Conservation (phyloP, 768 basidiomycete species). For the Pulveroboletus sp. region DNA sequence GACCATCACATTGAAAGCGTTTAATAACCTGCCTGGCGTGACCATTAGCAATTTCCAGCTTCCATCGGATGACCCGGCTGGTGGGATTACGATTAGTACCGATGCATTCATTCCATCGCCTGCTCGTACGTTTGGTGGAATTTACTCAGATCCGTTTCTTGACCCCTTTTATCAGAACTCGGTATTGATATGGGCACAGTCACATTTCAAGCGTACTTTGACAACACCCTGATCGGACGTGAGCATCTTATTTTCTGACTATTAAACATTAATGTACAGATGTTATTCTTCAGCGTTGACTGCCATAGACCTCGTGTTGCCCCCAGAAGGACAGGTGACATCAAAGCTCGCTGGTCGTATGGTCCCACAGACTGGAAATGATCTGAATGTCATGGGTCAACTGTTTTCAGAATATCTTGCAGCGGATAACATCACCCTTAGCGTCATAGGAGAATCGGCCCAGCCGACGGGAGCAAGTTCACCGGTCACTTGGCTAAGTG, state of each 20-base stretch:
- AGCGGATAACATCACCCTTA: slow-evolving; percentile 60
- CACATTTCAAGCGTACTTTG: slow-evolving; percentile 60
- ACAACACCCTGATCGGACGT: slow-evolving; percentile 59
- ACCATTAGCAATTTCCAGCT: slow-evolving; percentile 70
- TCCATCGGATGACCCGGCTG: slow-evolving; percentile 63
- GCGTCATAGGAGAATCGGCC: slow-evolving; percentile 57
- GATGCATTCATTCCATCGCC: slow-evolving; percentile 64
- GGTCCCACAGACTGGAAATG: slow-evolving; percentile 55
- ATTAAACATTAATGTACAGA: no score
- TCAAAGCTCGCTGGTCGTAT: slow-evolving; percentile 64
- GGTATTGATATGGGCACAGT: slow-evolving; percentile 69
- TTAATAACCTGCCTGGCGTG: slow-evolving; percentile 68
- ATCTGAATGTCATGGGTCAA: slow-evolving; percentile 50
- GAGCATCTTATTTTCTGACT: slow-evolving; percentile 26
- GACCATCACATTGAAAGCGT: slow-evolving; percentile 61
- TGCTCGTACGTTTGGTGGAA: slow-evolving; percentile 48
- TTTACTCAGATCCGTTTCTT: neutral
- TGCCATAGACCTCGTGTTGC: slow-evolving; percentile 47
- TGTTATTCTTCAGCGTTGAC: slow-evolving; percentile 43
- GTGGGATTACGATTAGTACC: slow-evolving; percentile 69
- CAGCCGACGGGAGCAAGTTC: slow-evolving; percentile 51
- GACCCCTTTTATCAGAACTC: slow-evolving; percentile 44
- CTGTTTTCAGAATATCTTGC: slow-evolving; percentile 68
- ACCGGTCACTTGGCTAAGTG: slow-evolving; percentile 60
- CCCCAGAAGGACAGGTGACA: slow-evolving; percentile 43